Percentiles rank a stretch among this genome's conserved stretches.
phyloP scores from a whole-genome alignment of 1,284 basidiomycete genomes.

The Ceratobasidium sp. region DNA sequence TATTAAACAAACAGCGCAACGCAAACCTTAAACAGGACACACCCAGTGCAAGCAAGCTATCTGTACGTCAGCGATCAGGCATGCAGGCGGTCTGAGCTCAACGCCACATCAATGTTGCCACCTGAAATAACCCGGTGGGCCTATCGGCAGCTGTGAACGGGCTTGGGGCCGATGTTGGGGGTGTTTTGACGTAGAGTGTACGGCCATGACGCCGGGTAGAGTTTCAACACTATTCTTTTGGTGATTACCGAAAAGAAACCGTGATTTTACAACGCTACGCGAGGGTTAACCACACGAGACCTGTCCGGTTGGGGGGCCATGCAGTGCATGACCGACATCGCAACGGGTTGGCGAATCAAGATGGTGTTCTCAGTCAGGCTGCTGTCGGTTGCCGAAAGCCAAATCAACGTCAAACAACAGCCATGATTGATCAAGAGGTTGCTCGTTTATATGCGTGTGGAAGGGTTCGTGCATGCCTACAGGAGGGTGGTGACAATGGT shows the following conservation, averaged over 20 bases:
- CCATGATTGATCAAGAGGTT: background rate
- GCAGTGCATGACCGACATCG: background rate
- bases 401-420: slow-evolving; percentile 16
- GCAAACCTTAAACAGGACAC: slow-evolving; percentile 10
- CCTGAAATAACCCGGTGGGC: background rate
- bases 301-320: background rate
- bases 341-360: background rate
- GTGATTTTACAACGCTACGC: slow-evolving; percentile 9
- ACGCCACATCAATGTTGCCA: background rate
- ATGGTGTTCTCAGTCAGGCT: background rate
- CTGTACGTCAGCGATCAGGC: slow-evolving; percentile 3
- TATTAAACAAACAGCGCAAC: background rate
- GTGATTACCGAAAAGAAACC: background rate
- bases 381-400: background rate
- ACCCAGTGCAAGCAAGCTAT: background rate
- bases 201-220: background rate
- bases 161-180: background rate
- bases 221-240: slow-evolving; percentile 7
- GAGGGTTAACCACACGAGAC: background rate
- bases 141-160: background rate
- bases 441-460: slow-evolving; percentile 39
- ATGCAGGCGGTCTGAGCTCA: slow-evolving; percentile 18
- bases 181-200: background rate
- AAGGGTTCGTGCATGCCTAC: slow-evolving; percentile 19
- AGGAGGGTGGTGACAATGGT: background rate